Evolutionary conservation across 352 stramenopile genomes (phyloP), one percentile per base, ranked within the genome.

Genomic region (Pythium phragmiticola): DNA sequence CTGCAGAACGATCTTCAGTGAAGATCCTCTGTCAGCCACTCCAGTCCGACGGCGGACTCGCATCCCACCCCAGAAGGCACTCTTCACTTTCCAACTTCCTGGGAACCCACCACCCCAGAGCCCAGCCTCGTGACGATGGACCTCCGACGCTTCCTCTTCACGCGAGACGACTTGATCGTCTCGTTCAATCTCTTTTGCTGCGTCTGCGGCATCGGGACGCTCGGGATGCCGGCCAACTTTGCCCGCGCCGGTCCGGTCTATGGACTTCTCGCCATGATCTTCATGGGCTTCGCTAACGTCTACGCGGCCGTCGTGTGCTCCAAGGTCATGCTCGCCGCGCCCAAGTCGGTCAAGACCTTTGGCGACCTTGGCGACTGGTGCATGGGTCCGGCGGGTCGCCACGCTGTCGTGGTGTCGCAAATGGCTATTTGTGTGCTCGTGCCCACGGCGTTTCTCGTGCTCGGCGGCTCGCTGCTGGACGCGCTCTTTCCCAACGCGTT

Each of bases 141-240:
- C 13, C 45, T 50, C 7, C 17, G 19, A 30, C 45, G 19, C n/a
- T 50, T 33, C 45, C n/a, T 50, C 45, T 77, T 88, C 66, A 87
- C 77, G 11, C 21, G 57, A 21, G 80, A 89, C 64, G 80, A 89
- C 57, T 50, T 66, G 50, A 89, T 87, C 59, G 67, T 65, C 3
- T 63, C 74, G 13, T 85, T 84, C 68, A 86, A 82, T 61, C 74
- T 88, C 63, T 82, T 82, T 62, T 89, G 80, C 61, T 75, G 69
- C 19, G 79, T 89, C 52, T 89, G 78, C 67, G 81, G 81, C 50
- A 81, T 90, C 33, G 82, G 82, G 13, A 88, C 82, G 33, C 77
- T 90, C 37, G 79, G 82, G 49, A 87, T 90, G 76, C 79, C 82
- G 0, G 78, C 70, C 28, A 90, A 90, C 65, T 90, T 85, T 60